Evolutionary conservation across 352 stramenopile species (phyloP).

Genomic region (Thalassiosira livingstoniorum): DNA sequence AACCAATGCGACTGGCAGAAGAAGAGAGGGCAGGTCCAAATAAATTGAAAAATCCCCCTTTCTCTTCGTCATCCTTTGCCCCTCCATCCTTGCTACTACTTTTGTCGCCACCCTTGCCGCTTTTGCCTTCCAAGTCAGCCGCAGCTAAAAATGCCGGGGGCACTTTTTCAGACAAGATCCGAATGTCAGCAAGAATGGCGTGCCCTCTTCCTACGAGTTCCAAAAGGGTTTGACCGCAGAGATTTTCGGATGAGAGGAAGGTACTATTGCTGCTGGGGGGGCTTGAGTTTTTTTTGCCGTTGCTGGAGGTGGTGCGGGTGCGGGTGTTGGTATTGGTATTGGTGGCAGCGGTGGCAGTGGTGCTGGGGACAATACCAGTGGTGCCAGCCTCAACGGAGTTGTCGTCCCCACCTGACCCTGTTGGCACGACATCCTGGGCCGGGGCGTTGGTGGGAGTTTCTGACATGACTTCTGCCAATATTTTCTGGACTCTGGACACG

Average conservation of each 20-base stretch:
- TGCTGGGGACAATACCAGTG: too few species aligned
- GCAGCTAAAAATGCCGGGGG: conserved; percentile 67
- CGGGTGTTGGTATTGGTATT: too few species aligned
- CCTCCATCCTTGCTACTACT: not conserved
- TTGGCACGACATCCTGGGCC: not conserved
- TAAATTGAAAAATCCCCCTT: not conserved
- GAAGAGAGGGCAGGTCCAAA: not conserved
- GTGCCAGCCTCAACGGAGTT: too few species aligned
- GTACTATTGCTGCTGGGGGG: not conserved
- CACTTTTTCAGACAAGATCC: conserved; percentile 92
- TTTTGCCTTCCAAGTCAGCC: not conserved
- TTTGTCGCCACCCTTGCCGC: not conserved
- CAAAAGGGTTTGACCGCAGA: conserved; percentile 94
- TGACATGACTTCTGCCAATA: too few species aligned
- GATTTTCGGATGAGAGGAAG: conserved; percentile 86
- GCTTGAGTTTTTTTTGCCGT: not conserved
- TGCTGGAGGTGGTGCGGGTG: too few species aligned
- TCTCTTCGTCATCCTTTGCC: not conserved
- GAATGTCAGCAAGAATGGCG: conserved; percentile 92
- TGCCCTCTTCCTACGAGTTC: conserved; percentile 91
- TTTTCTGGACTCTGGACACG: too few species aligned
- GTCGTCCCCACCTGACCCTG: too few species aligned
- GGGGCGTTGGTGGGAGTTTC: too few species aligned
- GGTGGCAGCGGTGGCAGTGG: too few species aligned
- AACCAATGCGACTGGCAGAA: not conserved